Evolutionary conservation across 257 asterid species (phyloP), one percentile per base, ranked within the genome.

Genomic region (Rauvolfia tetraphylla): DNA sequence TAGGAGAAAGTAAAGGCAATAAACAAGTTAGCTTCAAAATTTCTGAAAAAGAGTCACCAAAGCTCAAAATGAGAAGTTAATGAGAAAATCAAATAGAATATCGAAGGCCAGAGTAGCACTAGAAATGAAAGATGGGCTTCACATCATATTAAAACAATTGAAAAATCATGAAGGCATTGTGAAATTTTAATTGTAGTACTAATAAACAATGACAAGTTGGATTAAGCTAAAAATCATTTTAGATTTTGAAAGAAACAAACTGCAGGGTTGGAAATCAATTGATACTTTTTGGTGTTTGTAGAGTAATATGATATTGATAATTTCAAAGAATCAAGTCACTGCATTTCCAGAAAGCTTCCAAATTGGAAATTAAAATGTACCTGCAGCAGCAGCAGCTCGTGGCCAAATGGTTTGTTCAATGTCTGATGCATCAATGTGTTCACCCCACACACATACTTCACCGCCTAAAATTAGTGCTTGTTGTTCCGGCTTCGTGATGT

Each of bases 371-470:
- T 14, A 17, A 54, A 74, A 10, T 36, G 69, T 85, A 93, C 98
- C 98, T 80, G 98, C 98, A 22, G 98, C 98, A n/a, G 98, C 98
- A 1, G 98, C 97, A 58, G 98, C 98, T 3, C 98, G 88, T 0
- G 98, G 98, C 98, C 98, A 94, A 83, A 94, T 87, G 1, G 96
- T 92, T 81, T 89, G 96, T 86, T 89, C 93, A 53, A 94, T 89
- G 69, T 92, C 86, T n/a, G 98, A 94, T 9, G 82, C 91, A 76
- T 94, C 98, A 5, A 92, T 73, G 23, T 76, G 87, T 74, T 94
- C 98, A 2, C 83, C 98, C 98, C 98, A 94, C 93, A 58, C 41
- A 86, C 97, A 92, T 3, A 94, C 97, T 83, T 92, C 98, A 7
- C 98, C 97, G 6, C 98, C 97, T 9, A 94, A 85, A 76, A 94